These are phyloP conservation scores for Streptanthus diversifolius DNA, from an alignment of 345 rosid genomes.

Conservation along the genomic window DNA sequence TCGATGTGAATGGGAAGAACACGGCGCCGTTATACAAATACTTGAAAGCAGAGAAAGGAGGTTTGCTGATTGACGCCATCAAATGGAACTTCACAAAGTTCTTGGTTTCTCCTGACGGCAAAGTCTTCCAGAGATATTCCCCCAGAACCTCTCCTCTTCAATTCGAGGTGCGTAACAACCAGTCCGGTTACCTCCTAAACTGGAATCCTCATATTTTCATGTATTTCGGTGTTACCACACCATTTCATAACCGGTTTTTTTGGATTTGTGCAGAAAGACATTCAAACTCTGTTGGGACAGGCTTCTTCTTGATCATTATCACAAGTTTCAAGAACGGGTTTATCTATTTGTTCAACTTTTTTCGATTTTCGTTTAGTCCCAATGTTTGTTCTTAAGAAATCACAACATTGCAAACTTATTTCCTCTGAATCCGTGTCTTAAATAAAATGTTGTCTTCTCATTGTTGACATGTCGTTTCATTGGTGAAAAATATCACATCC, in stretches of 20 bases:
- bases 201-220: not conserved
- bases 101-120: constrained; percentile 71
- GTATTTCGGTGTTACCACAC: not conserved
- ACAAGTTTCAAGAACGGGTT: not conserved
- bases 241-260: not conserved
- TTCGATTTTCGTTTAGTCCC: not conserved
- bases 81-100: constrained; percentile 97
- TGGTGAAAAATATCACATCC: not conserved
- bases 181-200: not conserved
- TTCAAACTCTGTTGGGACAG: constrained; percentile 49
- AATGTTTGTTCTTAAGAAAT: constrained; percentile 8
- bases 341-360: not conserved
- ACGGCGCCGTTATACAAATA: constrained; percentile 73
- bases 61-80: constrained; percentile 65
- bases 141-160: constrained; percentile 86
- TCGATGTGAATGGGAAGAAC: constrained; percentile 89
- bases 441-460: constrained; percentile 7
- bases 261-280: constrained; percentile 60
- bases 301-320: constrained; percentile 32
- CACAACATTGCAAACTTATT: not conserved
- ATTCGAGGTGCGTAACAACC: constrained; percentile 48
- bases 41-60: constrained; percentile 80
- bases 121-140: constrained; percentile 67
- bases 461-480: not conserved
- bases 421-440: not conserved